phyloP scores from a whole-genome alignment of 768 basidiomycete species.

The Lactarius indigo region DNA sequence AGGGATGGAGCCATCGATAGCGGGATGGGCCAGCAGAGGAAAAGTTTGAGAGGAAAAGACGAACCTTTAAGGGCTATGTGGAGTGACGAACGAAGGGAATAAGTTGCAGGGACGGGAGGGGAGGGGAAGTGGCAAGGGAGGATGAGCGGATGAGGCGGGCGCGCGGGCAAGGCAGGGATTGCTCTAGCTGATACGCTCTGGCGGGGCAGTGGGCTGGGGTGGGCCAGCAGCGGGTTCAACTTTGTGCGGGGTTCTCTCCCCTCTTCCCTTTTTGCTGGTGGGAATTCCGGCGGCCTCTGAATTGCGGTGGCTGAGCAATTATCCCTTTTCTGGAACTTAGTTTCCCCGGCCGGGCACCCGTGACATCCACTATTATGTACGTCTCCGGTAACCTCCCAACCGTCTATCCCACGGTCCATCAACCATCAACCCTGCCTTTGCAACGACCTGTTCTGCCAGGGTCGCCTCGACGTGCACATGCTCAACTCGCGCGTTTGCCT shows the following conservation, averaged over 20 bases:
- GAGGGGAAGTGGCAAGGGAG: constrained; percentile 10
- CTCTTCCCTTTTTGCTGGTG: constrained; percentile 12
- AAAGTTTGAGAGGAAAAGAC: not conserved
- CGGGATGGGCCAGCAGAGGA: not conserved
- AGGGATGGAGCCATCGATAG: constrained; percentile 17
- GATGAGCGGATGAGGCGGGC: constrained; percentile 17
- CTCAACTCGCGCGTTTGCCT: too few species aligned
- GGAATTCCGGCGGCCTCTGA: constrained; percentile 15
- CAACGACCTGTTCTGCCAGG: too few species aligned
- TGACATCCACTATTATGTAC: not conserved
- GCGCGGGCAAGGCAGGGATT: constrained; percentile 16
- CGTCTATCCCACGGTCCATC: too few species aligned
- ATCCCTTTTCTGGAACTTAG: not conserved
- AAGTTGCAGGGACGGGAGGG: constrained; percentile 6
- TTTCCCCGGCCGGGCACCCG: not conserved
- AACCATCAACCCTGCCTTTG: too few species aligned
- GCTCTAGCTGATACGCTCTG: constrained; percentile 3
- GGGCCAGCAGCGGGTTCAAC: constrained; percentile 22
- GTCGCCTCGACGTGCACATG: too few species aligned
- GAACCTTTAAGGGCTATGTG: constrained; percentile 13
- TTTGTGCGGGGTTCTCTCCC: constrained; percentile 5
- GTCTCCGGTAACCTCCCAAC: not conserved
- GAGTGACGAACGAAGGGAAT: constrained; percentile 1
- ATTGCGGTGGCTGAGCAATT: constrained; percentile 13
- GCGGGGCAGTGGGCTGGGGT: constrained; percentile 10